These are phyloP conservation scores for Xylaria castorea DNA, from an alignment of 495 filamentous ascomycete genomes.

Conservation along the genomic window DNA sequence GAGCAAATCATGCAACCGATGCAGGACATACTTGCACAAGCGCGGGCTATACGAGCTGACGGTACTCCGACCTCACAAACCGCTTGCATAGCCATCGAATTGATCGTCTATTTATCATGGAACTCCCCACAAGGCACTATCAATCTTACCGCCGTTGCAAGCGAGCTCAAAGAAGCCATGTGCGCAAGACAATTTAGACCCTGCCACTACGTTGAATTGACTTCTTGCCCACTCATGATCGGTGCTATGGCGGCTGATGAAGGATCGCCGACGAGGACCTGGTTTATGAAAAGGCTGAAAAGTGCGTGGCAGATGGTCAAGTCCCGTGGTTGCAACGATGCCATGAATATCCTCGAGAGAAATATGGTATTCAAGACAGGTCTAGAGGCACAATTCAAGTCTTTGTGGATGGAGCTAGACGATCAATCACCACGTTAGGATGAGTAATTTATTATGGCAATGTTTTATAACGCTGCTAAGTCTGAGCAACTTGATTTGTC, in stretches of 20 bases:
- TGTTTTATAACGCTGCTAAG: not conserved
- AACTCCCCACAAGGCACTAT: slow-evolving; percentile 5
- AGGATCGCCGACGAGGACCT: slow-evolving; percentile 31
- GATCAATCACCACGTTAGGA: not conserved
- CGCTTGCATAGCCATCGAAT: slow-evolving; percentile 8
- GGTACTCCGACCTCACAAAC: not conserved
- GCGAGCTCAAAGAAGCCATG: slow-evolving; percentile 32
- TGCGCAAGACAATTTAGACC: slow-evolving; percentile 28
- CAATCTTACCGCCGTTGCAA: slow-evolving; percentile 30
- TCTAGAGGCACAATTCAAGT: not conserved
- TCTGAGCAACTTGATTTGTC: not conserved
- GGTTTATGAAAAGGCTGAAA: slow-evolving; percentile 36
- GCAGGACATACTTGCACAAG: not conserved
- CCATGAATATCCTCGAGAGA: not conserved
- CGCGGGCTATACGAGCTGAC: not conserved
- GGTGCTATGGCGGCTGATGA: slow-evolving; percentile 36
- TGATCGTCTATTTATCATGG: slow-evolving; percentile 13
- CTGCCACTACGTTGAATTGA: slow-evolving; percentile 37
- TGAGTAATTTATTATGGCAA: not conserved
- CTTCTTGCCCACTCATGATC: slow-evolving; percentile 35
- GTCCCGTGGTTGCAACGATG: slow-evolving; percentile 2
- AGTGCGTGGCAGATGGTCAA: slow-evolving; percentile 15
- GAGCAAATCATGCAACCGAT: slow-evolving; percentile 4
- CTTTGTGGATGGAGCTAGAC: slow-evolving; percentile 11
- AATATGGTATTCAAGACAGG: not conserved